These are phyloP conservation scores for Triticum dicoccoides DNA, from an alignment of 176 grass and related monocot genomes.

Conservation along the genomic window DNA sequence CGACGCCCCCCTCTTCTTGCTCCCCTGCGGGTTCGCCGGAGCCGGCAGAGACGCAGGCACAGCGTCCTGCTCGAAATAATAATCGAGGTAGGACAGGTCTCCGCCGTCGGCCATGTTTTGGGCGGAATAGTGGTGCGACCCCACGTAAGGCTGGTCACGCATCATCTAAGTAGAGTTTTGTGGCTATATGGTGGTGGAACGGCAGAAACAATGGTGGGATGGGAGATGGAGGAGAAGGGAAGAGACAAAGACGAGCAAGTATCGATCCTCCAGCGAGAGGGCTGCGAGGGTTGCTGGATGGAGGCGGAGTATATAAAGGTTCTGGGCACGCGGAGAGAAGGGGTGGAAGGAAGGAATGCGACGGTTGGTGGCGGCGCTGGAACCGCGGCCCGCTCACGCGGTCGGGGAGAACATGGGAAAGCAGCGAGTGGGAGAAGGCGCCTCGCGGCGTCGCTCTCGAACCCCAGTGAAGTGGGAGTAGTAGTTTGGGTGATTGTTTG, in stretches of 20 bases:
- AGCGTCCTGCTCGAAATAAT: neutral
- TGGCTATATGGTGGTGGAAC: neutral
- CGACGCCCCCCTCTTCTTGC: too few relatives aligned
- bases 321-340: neutral
- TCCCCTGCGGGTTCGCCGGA: too few relatives aligned
- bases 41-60: neutral
- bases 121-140: conserved; percentile 22
- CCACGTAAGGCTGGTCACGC: conserved; percentile 33
- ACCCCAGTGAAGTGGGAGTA: too few relatives aligned
- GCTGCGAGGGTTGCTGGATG: too few relatives aligned
- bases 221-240: neutral
- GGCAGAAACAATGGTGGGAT: neutral
- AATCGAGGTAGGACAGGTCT: conserved; percentile 14
- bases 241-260: neutral
- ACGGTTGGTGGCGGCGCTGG: conserved; percentile 11
- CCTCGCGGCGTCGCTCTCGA: too few relatives aligned
- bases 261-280: neutral
- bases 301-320: conserved; percentile 12
- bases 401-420: neutral
- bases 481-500: too few relatives aligned
- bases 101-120: conserved; percentile 35
- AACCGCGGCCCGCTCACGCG: neutral
- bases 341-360: neutral
- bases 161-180: neutral
- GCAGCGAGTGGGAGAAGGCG: neutral